These are phyloP conservation scores for Ramalina peruviana DNA, from an alignment of 495 filamentous ascomycete species.

Conservation along the genomic window DNA sequence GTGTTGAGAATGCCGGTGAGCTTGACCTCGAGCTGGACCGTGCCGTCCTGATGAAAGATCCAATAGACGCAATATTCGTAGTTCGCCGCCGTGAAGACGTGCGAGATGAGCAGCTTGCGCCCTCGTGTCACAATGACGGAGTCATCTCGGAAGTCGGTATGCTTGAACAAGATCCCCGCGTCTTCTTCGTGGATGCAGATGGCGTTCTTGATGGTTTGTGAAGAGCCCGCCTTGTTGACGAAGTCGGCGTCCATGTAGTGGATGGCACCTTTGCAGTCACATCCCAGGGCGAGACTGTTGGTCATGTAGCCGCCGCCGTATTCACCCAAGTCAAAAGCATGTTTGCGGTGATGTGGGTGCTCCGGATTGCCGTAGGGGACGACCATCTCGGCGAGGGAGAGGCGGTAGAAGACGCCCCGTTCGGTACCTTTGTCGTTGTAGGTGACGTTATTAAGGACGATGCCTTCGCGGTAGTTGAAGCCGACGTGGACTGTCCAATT, in stretches of 20 bases:
- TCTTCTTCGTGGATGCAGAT: slow-evolving; percentile 98
- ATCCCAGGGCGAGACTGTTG: slow-evolving; percentile 76
- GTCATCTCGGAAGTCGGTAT: slow-evolving; percentile 89
- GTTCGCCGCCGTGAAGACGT: slow-evolving; percentile 93
- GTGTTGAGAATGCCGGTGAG: slow-evolving; percentile 93
- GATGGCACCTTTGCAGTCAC: slow-evolving; percentile 91
- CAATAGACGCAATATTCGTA: slow-evolving; percentile 95
- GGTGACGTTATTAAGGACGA: slow-evolving; percentile 81
- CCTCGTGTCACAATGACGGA: slow-evolving; percentile 75
- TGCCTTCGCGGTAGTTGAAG: slow-evolving; percentile 92
- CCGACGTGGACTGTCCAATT: slow-evolving; percentile 92
- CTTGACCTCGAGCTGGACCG: slow-evolving; percentile 88
- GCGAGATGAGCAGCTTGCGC: slow-evolving; percentile 77
- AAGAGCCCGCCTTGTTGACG: slow-evolving; percentile 63
- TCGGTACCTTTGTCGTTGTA: slow-evolving; percentile 77
- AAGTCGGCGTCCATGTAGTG: slow-evolving; percentile 83
- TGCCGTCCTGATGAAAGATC: slow-evolving; percentile 90
- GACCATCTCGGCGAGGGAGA: slow-evolving; percentile 95
- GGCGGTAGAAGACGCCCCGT: slow-evolving; percentile 72
- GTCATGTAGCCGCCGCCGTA: slow-evolving; percentile 95
- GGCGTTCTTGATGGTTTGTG: slow-evolving; percentile 79
- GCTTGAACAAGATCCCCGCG: slow-evolving; percentile 86
- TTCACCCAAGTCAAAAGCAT: slow-evolving; percentile 88
- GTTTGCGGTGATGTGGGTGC: slow-evolving; percentile 83
- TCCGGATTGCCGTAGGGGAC: slow-evolving; percentile 93